Evolutionary conservation across 805 yeast species (phyloP), one percentile per base, ranked within the genome.

Genomic region (Zygosaccharomyces rouxii): DNA sequence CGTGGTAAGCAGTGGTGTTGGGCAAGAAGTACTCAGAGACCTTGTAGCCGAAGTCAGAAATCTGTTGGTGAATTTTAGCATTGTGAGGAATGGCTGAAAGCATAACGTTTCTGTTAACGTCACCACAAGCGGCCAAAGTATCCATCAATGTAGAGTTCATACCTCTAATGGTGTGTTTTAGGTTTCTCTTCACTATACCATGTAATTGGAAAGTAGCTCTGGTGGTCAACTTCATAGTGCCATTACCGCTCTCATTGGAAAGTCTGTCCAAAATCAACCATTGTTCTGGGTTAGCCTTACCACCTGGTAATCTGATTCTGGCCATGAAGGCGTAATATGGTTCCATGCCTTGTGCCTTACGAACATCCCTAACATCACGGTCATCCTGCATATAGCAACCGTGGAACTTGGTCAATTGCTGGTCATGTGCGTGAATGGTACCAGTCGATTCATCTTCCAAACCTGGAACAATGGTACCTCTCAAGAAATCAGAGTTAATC

Each of bases 341-440:
- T 71, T 92, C 98, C 54, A 87, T 68, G 38, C 98, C 97, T 64
- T 86, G 88, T 42, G 87, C 80, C 71, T 90, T 92, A 64, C 97
- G 83, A 59, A 86, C 85, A 48, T 92, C 98, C 68, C 98, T 80
- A 51, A 92, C 75, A 69, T 92, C 98, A 74, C 98, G 87, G 67
- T 92, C 98, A 69, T 92, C 98, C 73, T 92, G 98, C 96, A 92
- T 89, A 69, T 92, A 92, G 57, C 89, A 89, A 71, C 98, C 98
- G 69, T 92, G 98, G 80, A 92, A 92, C 71, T 92, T 92, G 56
- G 97, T 89, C 68, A 92, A 71, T 71, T 90, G 97, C 71, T 89
- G 95, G 70, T 89, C 97, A 49, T 80, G 79, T 11, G 97, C 94
- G 55, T 85, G 78, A 56, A 92, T 86, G 13, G 96, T 90, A 55